A percentile compares a stretch with the other conserved stretches of the same genome.
phyloP scores from a whole-genome alignment of 2,329 filamentous ascomycete genomes.

The Aspergillus sp. region DNA sequence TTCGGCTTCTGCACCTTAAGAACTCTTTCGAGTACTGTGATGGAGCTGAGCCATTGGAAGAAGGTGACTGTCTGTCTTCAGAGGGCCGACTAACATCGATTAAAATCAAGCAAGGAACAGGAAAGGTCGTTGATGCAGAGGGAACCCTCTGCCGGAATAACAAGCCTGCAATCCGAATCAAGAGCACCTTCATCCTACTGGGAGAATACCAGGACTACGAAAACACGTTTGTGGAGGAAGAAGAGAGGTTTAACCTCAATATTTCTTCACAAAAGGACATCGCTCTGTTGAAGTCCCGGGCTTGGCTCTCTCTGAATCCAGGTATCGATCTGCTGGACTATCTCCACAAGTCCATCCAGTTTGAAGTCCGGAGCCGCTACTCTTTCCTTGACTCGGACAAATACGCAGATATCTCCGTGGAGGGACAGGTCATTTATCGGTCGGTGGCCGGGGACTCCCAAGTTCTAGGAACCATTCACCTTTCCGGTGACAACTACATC shows the following conservation, averaged over 20 bases:
- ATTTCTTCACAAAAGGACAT: background rate
- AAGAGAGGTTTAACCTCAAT: background rate
- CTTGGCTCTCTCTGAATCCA: constrained; percentile 2
- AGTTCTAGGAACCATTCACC: background rate
- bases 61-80: background rate
- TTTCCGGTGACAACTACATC: background rate
- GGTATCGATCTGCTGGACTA: background rate
- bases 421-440: background rate
- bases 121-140: background rate
- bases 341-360: too few relatives aligned
- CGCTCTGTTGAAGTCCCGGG: background rate
- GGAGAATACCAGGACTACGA: background rate
- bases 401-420: background rate
- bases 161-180: background rate
- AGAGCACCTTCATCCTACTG: background rate
- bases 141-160: background rate
- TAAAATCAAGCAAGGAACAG: background rate
- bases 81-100: background rate
- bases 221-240: background rate
- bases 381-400: background rate
- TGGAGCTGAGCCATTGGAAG: background rate
- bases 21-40: background rate
- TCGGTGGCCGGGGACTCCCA: background rate
- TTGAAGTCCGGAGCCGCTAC: background rate
- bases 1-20: background rate